A percentile compares a stretch with the other conserved stretches of the same genome.
phyloP scores from a whole-genome alignment of 1,139 yeast species.

The Yamadazyma friedrichii region DNA sequence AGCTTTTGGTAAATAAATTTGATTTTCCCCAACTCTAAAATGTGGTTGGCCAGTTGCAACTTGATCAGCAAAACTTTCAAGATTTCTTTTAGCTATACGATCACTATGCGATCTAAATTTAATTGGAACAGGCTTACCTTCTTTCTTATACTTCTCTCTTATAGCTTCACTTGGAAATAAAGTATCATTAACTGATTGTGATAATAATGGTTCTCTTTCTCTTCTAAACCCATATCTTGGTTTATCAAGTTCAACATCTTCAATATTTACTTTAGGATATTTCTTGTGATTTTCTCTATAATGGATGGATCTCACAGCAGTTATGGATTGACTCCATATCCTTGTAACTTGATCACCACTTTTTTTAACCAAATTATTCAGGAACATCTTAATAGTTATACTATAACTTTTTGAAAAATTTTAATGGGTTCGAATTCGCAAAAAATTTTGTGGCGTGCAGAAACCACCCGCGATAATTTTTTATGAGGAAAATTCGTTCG shows the following conservation, averaged over 20 bases:
- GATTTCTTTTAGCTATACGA: constrained; percentile 38
- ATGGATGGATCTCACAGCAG: constrained; percentile 20
- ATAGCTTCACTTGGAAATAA: constrained; percentile 42
- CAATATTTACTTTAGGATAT: constrained; percentile 42
- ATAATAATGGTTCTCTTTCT: constrained; percentile 39
- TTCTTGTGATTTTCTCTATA: constrained; percentile 29
- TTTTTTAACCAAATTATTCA: background rate
- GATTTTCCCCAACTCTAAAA: constrained; percentile 72
- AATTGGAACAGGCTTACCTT: constrained; percentile 46
- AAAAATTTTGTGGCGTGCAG: constrained; percentile 1
- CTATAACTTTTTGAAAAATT: background rate
- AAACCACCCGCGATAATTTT: constrained; percentile 6
- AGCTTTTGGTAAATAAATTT: constrained; percentile 81
- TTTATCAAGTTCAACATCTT: constrained; percentile 39
- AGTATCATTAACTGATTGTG: constrained; percentile 40
- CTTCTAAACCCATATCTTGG: constrained; percentile 41
- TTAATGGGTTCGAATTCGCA: constrained; percentile 2
- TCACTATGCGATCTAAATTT: constrained; percentile 37
- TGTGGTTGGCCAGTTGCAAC: constrained; percentile 71
- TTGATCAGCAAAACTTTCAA: constrained; percentile 49
- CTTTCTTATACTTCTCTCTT: constrained; percentile 31
- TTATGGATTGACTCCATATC: background rate
- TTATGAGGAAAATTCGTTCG: constrained; percentile 2
- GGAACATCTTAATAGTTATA: background rate
- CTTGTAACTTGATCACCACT: background rate